phyloP scores from a whole-genome alignment of 2,329 filamentous ascomycete species.

The Xylaria sp. region DNA sequence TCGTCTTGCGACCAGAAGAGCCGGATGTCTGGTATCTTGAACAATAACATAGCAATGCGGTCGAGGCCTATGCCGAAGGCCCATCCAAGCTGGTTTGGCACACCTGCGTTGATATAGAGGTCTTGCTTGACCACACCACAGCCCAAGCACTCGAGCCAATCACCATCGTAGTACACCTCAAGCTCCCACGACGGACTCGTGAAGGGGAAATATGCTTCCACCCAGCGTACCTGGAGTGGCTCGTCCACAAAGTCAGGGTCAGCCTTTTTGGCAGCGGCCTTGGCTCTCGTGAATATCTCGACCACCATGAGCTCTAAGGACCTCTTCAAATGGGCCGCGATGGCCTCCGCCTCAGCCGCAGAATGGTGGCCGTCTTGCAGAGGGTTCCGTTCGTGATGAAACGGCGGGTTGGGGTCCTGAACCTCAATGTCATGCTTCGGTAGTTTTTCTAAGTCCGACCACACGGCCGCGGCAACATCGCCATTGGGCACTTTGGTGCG shows the following conservation, averaged over 20 bases:
- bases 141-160: constrained; percentile 97
- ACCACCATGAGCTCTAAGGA: constrained; percentile 91
- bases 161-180: constrained; percentile 92
- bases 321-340: constrained; percentile 86
- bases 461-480: constrained; percentile 73
- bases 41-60: constrained; percentile 96
- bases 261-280: constrained; percentile 68
- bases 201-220: constrained; percentile 97
- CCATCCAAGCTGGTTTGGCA: constrained; percentile 84
- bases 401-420: constrained; percentile 83
- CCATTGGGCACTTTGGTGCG: constrained; percentile 67
- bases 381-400: constrained; percentile 83
- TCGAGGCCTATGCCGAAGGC: constrained; percentile 95
- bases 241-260: constrained; percentile 67
- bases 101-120: constrained; percentile 80
- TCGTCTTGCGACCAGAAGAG: constrained; percentile 92
- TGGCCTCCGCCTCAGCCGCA: constrained; percentile 80
- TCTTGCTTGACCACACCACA: constrained; percentile 89
- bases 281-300: constrained; percentile 85
- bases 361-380: constrained; percentile 79
- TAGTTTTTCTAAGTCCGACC: constrained; percentile 75
- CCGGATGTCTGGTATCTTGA: constrained; percentile 94
- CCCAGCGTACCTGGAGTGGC: constrained; percentile 88
- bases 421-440: constrained; percentile 80
- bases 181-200: constrained; percentile 96